These are phyloP conservation scores for Symbiodinium natans DNA, from an alignment of 73 alveolate genomes.

Conservation along the genomic window DNA sequence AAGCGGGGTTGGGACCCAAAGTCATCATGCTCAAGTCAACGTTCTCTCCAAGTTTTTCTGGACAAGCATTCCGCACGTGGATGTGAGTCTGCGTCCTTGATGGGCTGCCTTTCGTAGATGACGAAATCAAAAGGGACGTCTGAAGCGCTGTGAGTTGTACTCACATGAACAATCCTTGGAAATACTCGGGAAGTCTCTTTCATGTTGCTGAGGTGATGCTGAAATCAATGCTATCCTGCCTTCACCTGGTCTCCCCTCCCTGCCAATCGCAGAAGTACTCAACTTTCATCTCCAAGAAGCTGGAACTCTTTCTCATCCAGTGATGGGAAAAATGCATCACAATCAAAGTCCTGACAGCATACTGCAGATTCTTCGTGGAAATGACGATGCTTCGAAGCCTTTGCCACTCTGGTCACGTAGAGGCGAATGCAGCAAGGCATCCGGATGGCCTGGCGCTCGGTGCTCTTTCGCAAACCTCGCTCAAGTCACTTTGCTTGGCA, in stretches of 20 bases:
- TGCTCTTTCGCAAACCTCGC: not conserved
- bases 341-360: conserved; percentile 76
- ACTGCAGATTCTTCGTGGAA: not conserved
- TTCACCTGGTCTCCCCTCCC: too few relatives aligned
- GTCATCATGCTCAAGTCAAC: not conserved
- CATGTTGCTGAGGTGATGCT: not conserved
- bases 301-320: conserved; percentile 45
- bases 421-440: conserved; percentile 89
- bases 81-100: too few relatives aligned
- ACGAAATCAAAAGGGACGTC: conserved; percentile 68
- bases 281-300: not conserved
- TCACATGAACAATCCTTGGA: conserved; percentile 53
- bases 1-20: not conserved
- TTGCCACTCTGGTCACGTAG: conserved; percentile 96
- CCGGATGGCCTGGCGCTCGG: conserved; percentile 45
- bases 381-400: not conserved
- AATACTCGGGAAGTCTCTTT: not conserved
- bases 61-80: too few relatives aligned
- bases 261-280: conserved; percentile 16
- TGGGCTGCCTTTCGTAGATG: conserved; percentile 47
- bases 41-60: too few relatives aligned
- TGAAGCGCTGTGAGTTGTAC: conserved; percentile 22
- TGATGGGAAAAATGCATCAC: conserved; percentile 94
- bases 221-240: too few relatives aligned
- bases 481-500: too few relatives aligned